Evolutionary conservation across 495 filamentous ascomycete species (phyloP).

Genomic region (Aspergillus nidulans): DNA sequence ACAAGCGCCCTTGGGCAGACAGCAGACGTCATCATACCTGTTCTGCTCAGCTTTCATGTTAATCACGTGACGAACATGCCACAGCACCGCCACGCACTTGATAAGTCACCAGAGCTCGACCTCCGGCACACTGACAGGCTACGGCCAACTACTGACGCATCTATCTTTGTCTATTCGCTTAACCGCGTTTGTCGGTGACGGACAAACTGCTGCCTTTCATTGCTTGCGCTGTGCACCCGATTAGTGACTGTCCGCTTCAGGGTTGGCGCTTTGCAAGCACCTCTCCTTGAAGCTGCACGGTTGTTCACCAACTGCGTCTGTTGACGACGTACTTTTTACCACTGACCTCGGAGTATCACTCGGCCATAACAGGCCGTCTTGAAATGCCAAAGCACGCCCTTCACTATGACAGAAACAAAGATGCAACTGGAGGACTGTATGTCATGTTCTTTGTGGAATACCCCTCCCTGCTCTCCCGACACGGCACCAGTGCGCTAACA

Average conservation of each 20-base stretch:
- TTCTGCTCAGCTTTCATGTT: not conserved
- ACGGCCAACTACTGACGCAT: not conserved
- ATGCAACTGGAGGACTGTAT: slow-evolving; percentile 86
- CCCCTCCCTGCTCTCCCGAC: not conserved
- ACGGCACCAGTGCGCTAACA: slow-evolving; percentile 8
- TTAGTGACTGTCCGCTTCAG: slow-evolving; percentile 22
- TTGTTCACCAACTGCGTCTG: slow-evolving; percentile 20
- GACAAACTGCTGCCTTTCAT: not conserved
- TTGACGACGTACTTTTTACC: slow-evolving; percentile 12
- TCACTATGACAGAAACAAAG: slow-evolving; percentile 71
- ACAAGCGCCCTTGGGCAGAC: not conserved
- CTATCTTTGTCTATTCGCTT: not conserved
- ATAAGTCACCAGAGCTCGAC: not conserved
- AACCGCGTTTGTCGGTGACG: not conserved
- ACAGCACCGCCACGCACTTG: not conserved
- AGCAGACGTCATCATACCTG: not conserved
- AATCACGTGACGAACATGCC: not conserved
- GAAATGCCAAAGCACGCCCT: slow-evolving; percentile 41
- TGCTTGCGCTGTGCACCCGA: not conserved
- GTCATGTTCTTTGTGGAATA: slow-evolving; percentile 27
- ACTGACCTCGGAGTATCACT: slow-evolving; percentile 22
- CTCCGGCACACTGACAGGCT: not conserved
- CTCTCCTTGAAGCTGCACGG: slow-evolving; percentile 29
- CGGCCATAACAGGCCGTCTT: slow-evolving; percentile 19
- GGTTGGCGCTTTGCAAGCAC: slow-evolving; percentile 27